Conservation (phyloP, 2,329 filamentous ascomycete species). For the Fusarium xyrophilum region DNA sequence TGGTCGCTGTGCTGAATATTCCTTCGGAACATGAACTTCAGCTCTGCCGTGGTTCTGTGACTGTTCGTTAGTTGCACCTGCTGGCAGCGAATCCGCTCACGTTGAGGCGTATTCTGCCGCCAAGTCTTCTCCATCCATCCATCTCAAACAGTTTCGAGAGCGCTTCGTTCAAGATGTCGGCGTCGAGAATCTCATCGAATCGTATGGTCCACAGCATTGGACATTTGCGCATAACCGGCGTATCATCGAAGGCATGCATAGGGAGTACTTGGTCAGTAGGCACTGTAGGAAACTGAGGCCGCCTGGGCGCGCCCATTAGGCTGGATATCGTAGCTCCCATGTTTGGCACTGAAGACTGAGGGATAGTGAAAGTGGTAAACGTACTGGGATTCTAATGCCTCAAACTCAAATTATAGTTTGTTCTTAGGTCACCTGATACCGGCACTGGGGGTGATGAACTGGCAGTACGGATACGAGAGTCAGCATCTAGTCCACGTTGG, state of each 20-base stretch:
- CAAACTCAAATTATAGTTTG: too few relatives aligned
- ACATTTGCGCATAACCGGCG: slow-evolving; percentile 33
- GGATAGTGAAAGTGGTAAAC: not conserved
- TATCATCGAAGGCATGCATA: slow-evolving; percentile 45
- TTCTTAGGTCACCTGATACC: too few relatives aligned
- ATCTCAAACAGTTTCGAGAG: slow-evolving; percentile 32
- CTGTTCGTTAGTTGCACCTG: not conserved
- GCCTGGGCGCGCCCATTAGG: not conserved
- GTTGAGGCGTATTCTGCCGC: slow-evolving; percentile 41
- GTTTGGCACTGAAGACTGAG: not conserved
- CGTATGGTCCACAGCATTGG: slow-evolving; percentile 36
- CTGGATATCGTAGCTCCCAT: not conserved
- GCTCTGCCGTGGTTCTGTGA: slow-evolving; percentile 30
- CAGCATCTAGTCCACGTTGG: not conserved
- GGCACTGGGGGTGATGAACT: not conserved
- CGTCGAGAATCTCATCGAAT: slow-evolving; percentile 46
- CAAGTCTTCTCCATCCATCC: slow-evolving; percentile 54
- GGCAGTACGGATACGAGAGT: not conserved
- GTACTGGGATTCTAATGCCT: too few relatives aligned
- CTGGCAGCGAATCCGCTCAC: not conserved
- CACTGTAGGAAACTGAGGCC: not conserved
- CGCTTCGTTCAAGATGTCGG: slow-evolving; percentile 42
- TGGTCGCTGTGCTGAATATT: slow-evolving; percentile 45
- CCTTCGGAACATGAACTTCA: slow-evolving; percentile 45
- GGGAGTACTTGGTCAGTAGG: slow-evolving; percentile 41